Base-by-base conservation (phyloP, 2,329 filamentous ascomycete species). In the Aspergillus sp. region DNA sequence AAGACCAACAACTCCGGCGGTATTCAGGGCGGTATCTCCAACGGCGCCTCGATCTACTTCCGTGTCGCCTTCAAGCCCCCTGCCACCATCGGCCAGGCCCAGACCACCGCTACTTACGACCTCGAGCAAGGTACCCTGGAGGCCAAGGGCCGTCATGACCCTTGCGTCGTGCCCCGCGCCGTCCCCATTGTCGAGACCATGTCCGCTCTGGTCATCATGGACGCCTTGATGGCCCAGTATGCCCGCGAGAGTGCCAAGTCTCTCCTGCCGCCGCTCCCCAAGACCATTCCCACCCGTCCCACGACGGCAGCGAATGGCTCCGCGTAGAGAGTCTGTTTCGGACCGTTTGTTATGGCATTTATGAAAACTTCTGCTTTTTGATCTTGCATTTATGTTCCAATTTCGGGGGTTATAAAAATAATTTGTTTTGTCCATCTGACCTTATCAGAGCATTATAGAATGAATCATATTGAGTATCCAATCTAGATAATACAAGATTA, bases 1-100 rank as follows among this genome's bases (percentile, higher is more conserved):
- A 90, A 90, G 81, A 97, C 94, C 26, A 98, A 98, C 82, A 92
- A 96, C 82, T 94, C 90, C 2, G 94, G 94, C 12, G 95, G 94
- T 64, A 91, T 98, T 67, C 94, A 98, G 80, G 95, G 94, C 49
- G 94, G 94, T 55, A 98, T 98, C 77, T 89, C 90, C 54, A 98
- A 98, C 77, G 95, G 94, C 59, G 91, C 91, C 42, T 89, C 88
- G 60, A 92, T 98, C 79, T 98, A 95, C 84, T 98, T 98, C 85
- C 87, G 90, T 54, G 89, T 96, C 5, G 93, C 87, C 16, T 98
- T 98, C 86, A 98, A 98, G 84, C 91, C 94, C 10, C 88, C 94
- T 2, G 93, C 94, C 31, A 98, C 95, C 3, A 98, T 98, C 72
- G 89, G 91, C 50, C 90, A 94, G 78, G 90, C 90, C 49, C 94